phyloP scores from a whole-genome alignment of 768 basidiomycete species.

The Naganishia friedmannii region DNA sequence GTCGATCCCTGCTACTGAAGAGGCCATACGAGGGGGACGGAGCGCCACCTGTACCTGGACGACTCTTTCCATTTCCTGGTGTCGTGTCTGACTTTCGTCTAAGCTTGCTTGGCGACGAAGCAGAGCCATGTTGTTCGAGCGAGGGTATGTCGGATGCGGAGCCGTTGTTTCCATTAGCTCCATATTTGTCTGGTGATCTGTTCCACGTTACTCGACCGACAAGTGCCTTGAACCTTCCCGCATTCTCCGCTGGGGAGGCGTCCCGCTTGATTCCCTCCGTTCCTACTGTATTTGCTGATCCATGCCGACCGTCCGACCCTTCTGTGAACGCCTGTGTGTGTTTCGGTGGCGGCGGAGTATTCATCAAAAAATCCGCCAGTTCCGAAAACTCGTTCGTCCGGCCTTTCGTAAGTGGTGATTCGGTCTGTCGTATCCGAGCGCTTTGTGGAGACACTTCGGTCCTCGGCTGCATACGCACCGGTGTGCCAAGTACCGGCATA shows the following conservation, averaged over 20 bases:
- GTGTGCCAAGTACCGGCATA: slow-evolving; percentile 10
- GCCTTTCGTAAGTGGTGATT: background rate
- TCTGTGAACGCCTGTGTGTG: background rate
- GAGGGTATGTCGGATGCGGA: background rate
- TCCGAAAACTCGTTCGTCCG: slow-evolving; percentile 3
- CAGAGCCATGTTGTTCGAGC: background rate
- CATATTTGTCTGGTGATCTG: background rate
- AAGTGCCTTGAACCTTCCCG: background rate
- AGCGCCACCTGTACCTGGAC: background rate
- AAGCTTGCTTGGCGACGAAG: slow-evolving; percentile 1
- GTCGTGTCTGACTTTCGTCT: background rate
- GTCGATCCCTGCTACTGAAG: slow-evolving; percentile 13
- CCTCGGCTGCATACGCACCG: background rate
- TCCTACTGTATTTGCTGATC: background rate
- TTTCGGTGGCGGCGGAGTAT: slow-evolving; percentile 18
- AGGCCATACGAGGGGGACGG: background rate
- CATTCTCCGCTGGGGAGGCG: background rate
- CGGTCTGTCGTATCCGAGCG: slow-evolving; percentile 1
- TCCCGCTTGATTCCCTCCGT: background rate
- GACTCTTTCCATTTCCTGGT: background rate
- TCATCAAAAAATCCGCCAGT: slow-evolving; percentile 25
- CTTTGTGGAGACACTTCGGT: background rate
- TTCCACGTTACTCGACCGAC: slow-evolving; percentile 8
- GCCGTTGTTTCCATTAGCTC: too few relatives aligned
- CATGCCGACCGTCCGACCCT: background rate